phyloP scores from a whole-genome alignment of 2,329 filamentous ascomycete genomes.

The Aspergillus viridinutans region DNA sequence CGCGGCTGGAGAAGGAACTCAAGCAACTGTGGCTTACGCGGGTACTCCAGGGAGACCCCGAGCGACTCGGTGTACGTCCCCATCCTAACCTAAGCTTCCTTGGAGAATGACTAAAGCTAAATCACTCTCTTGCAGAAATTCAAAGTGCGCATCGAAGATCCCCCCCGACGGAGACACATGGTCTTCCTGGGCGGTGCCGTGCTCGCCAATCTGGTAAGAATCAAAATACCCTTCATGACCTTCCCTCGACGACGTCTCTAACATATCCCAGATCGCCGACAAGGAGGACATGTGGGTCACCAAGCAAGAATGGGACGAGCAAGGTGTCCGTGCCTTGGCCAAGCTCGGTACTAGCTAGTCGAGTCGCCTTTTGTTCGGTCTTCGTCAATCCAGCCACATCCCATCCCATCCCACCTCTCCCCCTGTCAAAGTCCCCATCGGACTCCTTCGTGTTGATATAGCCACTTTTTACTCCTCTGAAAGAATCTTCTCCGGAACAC shows the following conservation, averaged over 20 bases:
- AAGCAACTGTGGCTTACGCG: slow-evolving; percentile 98
- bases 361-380: slow-evolving; percentile 6
- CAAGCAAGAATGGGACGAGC: slow-evolving; percentile 94
- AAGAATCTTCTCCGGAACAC: neutral
- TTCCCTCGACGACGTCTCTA: slow-evolving; percentile 6
- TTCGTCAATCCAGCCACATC: slow-evolving; percentile 5
- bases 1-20: slow-evolving; percentile 92
- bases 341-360: slow-evolving; percentile 82
- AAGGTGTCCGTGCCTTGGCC: slow-evolving; percentile 77
- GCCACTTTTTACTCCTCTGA: neutral
- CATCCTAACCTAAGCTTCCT: neutral
- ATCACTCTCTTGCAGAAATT: slow-evolving; percentile 64
- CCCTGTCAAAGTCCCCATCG: neutral
- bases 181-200: slow-evolving; percentile 98
- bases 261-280: slow-evolving; percentile 69
- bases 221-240: neutral
- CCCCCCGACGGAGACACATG: slow-evolving; percentile 93
- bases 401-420: too few species aligned
- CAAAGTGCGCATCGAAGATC: slow-evolving; percentile 98
- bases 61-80: slow-evolving; percentile 67
- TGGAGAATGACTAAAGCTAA: slow-evolving; percentile 6
- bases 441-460: neutral
- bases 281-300: slow-evolving; percentile 99
- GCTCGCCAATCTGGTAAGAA: slow-evolving; percentile 76
- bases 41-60: slow-evolving; percentile 84